These are phyloP conservation scores for Baorangia bicolor DNA, from an alignment of 768 basidiomycete species.

Conservation along the genomic window DNA sequence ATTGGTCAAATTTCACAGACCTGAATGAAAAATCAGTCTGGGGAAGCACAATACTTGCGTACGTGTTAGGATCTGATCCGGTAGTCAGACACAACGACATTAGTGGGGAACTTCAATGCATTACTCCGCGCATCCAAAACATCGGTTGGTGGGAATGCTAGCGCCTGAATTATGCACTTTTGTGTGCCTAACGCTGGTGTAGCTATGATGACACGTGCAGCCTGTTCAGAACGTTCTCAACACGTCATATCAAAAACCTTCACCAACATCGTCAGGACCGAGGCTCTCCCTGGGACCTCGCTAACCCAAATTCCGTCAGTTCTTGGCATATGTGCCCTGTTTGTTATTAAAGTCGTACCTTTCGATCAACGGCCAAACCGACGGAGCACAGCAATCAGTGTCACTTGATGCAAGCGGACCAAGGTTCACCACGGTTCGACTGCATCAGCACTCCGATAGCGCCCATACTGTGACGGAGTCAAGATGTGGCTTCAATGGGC, in stretches of 20 bases:
- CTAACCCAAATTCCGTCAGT: constrained; percentile 2
- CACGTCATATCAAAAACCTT: background rate
- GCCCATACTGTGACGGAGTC: background rate
- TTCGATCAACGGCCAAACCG: constrained; percentile 5
- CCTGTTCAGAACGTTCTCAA: background rate
- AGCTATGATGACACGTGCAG: background rate
- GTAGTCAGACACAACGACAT: background rate
- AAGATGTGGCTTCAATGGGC: background rate
- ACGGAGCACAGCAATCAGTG: constrained; percentile 17
- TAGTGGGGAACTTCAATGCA: background rate
- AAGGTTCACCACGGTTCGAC: background rate
- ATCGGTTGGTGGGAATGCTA: background rate
- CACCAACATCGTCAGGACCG: background rate
- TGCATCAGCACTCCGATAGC: constrained; percentile 1
- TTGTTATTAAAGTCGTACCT: constrained; percentile 10
- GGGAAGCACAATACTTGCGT: constrained; percentile 15
- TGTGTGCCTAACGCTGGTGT: background rate
- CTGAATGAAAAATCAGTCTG: constrained; percentile 1
- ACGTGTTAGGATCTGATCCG: background rate
- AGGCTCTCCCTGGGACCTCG: constrained; percentile 5
- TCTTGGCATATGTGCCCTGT: constrained; percentile 6
- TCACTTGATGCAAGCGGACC: background rate
- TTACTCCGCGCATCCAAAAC: background rate
- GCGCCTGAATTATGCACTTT: background rate
- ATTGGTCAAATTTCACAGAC: background rate